Conservation (phyloP, 1,284 basidiomycete genomes). For the Sanguinoderma infundibulare region DNA sequence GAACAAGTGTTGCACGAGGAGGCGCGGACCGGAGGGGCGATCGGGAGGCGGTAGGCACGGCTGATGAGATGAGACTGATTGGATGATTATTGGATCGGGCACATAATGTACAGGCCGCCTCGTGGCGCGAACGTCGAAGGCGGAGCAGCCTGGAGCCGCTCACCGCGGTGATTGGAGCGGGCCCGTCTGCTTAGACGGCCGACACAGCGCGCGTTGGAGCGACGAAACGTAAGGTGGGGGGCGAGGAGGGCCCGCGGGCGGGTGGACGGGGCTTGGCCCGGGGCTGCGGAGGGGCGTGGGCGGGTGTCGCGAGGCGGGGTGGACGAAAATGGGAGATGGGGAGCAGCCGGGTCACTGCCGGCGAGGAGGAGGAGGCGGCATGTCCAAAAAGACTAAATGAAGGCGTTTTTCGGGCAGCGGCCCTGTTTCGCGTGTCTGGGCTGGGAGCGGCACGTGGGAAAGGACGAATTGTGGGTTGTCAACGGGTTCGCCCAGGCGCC, state of each 20-base stretch:
- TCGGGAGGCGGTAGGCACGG: slow-evolving; percentile 18
- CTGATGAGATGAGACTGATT: slow-evolving; percentile 22
- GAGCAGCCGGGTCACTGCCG: slow-evolving; percentile 9
- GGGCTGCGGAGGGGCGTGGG: slow-evolving; percentile 6
- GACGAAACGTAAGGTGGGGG: slow-evolving; percentile 12
- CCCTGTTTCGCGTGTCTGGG: slow-evolving; percentile 30
- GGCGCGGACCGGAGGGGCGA: slow-evolving; percentile 11
- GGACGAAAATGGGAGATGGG: slow-evolving; percentile 9
- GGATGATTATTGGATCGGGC: slow-evolving; percentile 17
- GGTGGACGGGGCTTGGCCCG: slow-evolving; percentile 4
- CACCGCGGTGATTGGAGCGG: slow-evolving; percentile 21
- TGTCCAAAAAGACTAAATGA: slow-evolving; percentile 28
- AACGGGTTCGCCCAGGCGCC: slow-evolving; percentile 29
- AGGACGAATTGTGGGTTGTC: slow-evolving; percentile 28
- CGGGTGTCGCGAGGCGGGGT: slow-evolving; percentile 20
- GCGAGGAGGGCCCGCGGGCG: neutral
- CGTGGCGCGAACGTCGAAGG: slow-evolving; percentile 6
- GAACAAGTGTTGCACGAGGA: too few relatives aligned
- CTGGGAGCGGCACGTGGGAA: slow-evolving; percentile 26
- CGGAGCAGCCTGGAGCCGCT: neutral
- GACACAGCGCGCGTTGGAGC: neutral
- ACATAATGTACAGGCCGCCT: slow-evolving; percentile 14
- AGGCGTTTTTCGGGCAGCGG: slow-evolving; percentile 23
- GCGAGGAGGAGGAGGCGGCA: slow-evolving; percentile 14
- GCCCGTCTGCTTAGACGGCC: slow-evolving; percentile 6